phyloP scores from a whole-genome alignment of 805 yeast species.

The Clavispora fructus region DNA sequence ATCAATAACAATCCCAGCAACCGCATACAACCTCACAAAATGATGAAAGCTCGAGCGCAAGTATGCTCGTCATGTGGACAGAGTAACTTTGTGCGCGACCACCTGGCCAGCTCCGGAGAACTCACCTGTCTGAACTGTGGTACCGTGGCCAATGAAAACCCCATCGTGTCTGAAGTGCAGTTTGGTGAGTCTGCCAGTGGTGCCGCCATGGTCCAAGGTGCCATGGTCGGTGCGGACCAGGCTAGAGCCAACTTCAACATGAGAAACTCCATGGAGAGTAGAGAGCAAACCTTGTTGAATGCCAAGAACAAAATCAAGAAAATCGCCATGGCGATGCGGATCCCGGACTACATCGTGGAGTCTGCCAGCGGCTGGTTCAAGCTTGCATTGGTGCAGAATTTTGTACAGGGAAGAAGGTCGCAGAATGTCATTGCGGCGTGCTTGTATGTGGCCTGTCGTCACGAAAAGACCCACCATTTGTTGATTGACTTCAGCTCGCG shows the following conservation, averaged over 20 bases:
- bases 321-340: constrained; percentile 70
- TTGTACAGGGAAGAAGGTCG: constrained; percentile 95
- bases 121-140: constrained; percentile 82
- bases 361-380: constrained; percentile 88
- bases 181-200: constrained; percentile 91
- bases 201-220: constrained; percentile 94
- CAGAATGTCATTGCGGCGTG: constrained; percentile 96
- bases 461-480: constrained; percentile 89
- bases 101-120: constrained; percentile 48
- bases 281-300: constrained; percentile 84
- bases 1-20: not conserved
- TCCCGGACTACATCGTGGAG: constrained; percentile 81
- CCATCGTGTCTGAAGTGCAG: constrained; percentile 91
- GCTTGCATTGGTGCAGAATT: constrained; percentile 78
- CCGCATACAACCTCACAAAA: not conserved
- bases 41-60: not conserved
- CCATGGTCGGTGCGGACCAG: constrained; percentile 87
- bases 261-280: constrained; percentile 69
- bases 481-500: constrained; percentile 90
- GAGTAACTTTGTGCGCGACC: constrained; percentile 13
- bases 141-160: constrained; percentile 82
- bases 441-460: constrained; percentile 89
- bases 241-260: constrained; percentile 63
- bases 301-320: constrained; percentile 76
- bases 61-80: constrained; percentile 4